Evolutionary conservation across 352 stramenopile species (phyloP), one percentile per base, ranked within the genome.

Genomic region (Thalassiosira allenii): DNA sequence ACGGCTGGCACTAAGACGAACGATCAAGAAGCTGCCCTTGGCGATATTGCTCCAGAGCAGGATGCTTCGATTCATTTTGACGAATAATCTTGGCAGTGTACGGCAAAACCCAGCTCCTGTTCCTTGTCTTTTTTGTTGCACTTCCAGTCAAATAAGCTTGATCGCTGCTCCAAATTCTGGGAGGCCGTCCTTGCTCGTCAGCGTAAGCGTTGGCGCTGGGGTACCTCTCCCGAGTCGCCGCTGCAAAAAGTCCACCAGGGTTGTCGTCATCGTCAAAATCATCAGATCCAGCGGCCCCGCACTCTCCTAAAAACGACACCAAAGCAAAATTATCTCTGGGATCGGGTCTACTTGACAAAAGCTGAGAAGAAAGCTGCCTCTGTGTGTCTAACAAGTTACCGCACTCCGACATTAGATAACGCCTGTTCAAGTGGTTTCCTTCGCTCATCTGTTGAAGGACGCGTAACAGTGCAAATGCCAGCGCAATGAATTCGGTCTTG

Each of bases 261-360:
- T 57, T 57, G 27, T 82, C 74, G 6, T 72, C 64, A 43, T 71
- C 56, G 40, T 77, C 61, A 25, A 44, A 71, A 12, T 71, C 61
- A 29, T 75, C 40, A 23, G 11, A 58, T 52, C 64, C 63, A 58
- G 27, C 47, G 40, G 41, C 63, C 25, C 44, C 56, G 33, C 66
- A 82, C 23, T 82, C 54, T 20, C 51, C 49, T 8, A 80, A 30
- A n/a, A 80, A 61, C 27, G 34, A 29, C 29, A 37, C 22, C n/a
- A 75, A 29, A 51, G 12, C 58, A n/a, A 44, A 53, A 37, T 59
- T 23, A 14, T 67, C 25, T 12, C 59, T 47, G n/a, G 1, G 37
- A 51, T 56, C 29, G 2, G 49, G 3, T 30, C 4, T 47, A 65
- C 25, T n/a, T n/a, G n/a, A n/a, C n/a, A n/a, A n/a, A n/a, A n/a